Evolutionary conservation across 306 rosid genomes (phyloP).

Genomic region (Dryas octopetala): DNA sequence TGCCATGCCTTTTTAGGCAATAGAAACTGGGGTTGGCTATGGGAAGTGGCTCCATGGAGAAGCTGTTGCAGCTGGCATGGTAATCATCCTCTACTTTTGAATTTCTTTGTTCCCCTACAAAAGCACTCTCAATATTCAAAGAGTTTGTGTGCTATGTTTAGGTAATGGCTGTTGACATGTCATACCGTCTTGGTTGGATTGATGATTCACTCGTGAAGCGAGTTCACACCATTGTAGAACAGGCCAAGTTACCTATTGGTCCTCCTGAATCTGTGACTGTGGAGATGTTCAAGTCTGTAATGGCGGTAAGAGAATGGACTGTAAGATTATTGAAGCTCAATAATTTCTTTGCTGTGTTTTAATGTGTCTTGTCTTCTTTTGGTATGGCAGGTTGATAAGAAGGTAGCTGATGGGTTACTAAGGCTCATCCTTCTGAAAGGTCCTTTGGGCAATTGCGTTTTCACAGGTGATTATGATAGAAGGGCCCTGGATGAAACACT

Average conservation of each 20-base stretch:
- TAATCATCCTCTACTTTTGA: conserved; percentile 24
- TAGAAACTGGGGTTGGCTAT: conserved; percentile 83
- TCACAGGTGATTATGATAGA: conserved; percentile 86
- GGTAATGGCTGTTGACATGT: conserved; percentile 98
- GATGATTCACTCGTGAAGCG: conserved; percentile 81
- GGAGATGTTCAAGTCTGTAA: conserved; percentile 82
- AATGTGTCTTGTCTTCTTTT: conserved; percentile 24
- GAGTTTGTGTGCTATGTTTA: conserved; percentile 38
- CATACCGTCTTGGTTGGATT: conserved; percentile 93
- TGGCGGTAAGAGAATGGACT: conserved; percentile 67
- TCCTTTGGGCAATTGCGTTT: conserved; percentile 84
- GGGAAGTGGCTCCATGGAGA: conserved; percentile 99
- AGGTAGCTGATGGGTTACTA: conserved; percentile 91
- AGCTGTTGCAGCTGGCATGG: conserved; percentile 98
- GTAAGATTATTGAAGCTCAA: not conserved
- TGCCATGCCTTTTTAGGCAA: conserved; percentile 59
- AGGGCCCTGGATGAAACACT: conserved; percentile 85
- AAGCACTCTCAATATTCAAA: conserved; percentile 8
- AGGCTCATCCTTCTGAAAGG: conserved; percentile 89
- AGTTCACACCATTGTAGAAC: conserved; percentile 59
- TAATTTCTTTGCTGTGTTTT: conserved; percentile 8
- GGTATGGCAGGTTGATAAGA: conserved; percentile 79
- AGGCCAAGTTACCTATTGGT: conserved; percentile 62
- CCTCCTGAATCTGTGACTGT: conserved; percentile 79
- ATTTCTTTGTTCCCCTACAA: conserved; percentile 16